Percentiles rank a stretch among this genome's conserved stretches.
Evolutionary conservation across 768 basidiomycete genomes (phyloP).

Genomic region (Chalciporus pseudorubinellus): DNA sequence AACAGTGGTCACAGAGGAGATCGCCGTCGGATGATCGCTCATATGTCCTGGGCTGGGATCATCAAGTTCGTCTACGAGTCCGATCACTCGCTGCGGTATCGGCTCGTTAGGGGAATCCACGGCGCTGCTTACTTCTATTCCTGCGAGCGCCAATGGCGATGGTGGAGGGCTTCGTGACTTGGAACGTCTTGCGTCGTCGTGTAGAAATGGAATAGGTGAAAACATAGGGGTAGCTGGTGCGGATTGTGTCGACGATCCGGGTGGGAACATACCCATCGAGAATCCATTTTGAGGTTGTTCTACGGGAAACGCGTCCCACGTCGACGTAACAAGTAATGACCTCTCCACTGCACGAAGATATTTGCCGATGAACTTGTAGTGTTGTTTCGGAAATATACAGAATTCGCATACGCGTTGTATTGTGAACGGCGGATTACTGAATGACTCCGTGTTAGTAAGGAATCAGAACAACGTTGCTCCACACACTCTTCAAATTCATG

Average conservation of each 20-base stretch:
- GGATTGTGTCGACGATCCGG: constrained; percentile 48
- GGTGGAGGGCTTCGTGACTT: constrained; percentile 78
- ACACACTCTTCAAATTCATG: constrained; percentile 75
- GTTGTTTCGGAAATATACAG: constrained; percentile 59
- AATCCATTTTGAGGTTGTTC: constrained; percentile 32
- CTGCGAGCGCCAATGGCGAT: constrained; percentile 60
- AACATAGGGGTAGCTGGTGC: constrained; percentile 78
- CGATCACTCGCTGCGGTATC: constrained; percentile 51
- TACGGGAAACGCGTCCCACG: constrained; percentile 67
- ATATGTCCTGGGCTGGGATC: constrained; percentile 82
- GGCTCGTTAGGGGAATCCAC: constrained; percentile 38
- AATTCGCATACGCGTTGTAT: constrained; percentile 89
- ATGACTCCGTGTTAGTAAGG: constrained; percentile 5
- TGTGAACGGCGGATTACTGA: constrained; percentile 74
- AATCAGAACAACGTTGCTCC: not conserved
- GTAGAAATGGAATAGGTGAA: constrained; percentile 84
- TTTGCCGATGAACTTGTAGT: constrained; percentile 80
- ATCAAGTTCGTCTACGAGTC: constrained; percentile 83
- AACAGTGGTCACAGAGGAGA: constrained; percentile 60
- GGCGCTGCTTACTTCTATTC: constrained; percentile 30
- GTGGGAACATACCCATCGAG: constrained; percentile 33
- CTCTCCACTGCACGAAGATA: constrained; percentile 87
- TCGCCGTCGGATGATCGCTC: constrained; percentile 73
- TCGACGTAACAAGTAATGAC: constrained; percentile 79
- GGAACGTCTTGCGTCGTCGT: constrained; percentile 77